These are phyloP conservation scores for Anthracocystis panici-leucophaei DNA, from an alignment of 1,284 basidiomycete genomes.

Conservation along the genomic window DNA sequence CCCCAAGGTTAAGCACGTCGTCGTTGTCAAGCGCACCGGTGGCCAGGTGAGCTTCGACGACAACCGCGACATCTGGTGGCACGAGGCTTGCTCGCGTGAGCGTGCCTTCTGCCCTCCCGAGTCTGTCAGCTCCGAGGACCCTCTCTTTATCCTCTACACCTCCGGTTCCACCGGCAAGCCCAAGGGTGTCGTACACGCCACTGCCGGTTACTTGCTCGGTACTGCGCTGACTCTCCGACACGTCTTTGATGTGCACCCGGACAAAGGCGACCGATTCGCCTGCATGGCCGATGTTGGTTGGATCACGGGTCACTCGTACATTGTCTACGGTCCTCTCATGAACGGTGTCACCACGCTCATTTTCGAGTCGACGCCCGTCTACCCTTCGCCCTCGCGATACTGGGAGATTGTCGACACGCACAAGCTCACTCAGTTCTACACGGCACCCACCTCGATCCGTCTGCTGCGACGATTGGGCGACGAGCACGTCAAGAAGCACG, in stretches of 20 bases:
- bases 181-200: constrained; percentile 96
- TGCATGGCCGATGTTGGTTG: constrained; percentile 99
- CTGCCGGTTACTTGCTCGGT: constrained; percentile 91
- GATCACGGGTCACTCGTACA: constrained; percentile 99
- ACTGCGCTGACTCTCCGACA: constrained; percentile 93
- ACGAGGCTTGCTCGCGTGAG: constrained; percentile 87
- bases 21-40: constrained; percentile 91
- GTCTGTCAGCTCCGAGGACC: constrained; percentile 89
- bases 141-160: constrained; percentile 95
- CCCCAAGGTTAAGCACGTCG: constrained; percentile 87
- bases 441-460: constrained; percentile 76
- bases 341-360: constrained; percentile 92
- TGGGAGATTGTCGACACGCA: constrained; percentile 95
- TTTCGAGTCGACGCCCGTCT: constrained; percentile 96
- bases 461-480: constrained; percentile 88
- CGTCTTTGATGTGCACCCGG: constrained; percentile 94
- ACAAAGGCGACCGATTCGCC: constrained; percentile 76
- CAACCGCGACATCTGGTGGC: constrained; percentile 95
- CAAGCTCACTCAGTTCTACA: constrained; percentile 79
- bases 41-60: constrained; percentile 82
- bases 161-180: constrained; percentile 96
- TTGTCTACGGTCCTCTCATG: constrained; percentile 92
- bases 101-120: constrained; percentile 90
- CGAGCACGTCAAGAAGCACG: constrained; percentile 86
- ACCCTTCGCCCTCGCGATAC: constrained; percentile 94